A percentile compares a stretch with the other conserved stretches of the same genome.
phyloP scores from a whole-genome alignment of 2,329 filamentous ascomycete genomes.

The Apiospora phragmitis region DNA sequence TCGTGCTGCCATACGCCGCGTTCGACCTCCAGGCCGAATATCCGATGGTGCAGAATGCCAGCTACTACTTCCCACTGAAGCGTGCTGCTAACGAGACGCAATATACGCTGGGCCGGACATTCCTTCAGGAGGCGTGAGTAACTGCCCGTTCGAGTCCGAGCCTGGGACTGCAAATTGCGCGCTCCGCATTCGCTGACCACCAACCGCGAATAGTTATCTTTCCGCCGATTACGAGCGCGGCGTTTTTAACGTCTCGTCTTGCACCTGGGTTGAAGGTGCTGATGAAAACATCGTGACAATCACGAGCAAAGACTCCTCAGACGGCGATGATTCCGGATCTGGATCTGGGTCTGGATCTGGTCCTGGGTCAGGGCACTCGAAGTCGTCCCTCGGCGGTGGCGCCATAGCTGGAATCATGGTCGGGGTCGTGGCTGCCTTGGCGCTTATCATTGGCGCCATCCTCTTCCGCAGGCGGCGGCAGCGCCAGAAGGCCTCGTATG shows the following conservation, averaged over 20 bases:
- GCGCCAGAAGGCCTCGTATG: slow-evolving; percentile 21
- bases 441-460: slow-evolving; percentile 16
- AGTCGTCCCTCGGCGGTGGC: slow-evolving; percentile 20
- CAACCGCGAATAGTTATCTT: slow-evolving; percentile 27
- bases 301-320: slow-evolving; percentile 18
- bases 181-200: slow-evolving; percentile 9
- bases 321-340: slow-evolving; percentile 14
- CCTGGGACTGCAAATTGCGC: background rate
- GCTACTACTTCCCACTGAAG: slow-evolving; percentile 36
- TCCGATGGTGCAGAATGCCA: slow-evolving; percentile 30
- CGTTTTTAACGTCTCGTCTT: slow-evolving; percentile 40
- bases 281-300: slow-evolving; percentile 32
- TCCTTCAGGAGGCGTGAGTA: slow-evolving; percentile 37
- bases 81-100: slow-evolving; percentile 34
- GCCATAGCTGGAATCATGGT: slow-evolving; percentile 28
- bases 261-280: slow-evolving; percentile 35
- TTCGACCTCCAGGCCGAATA: slow-evolving; percentile 33
- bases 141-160: background rate
- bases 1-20: slow-evolving; percentile 33
- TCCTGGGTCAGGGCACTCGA: background rate
- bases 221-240: slow-evolving; percentile 41
- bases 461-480: slow-evolving; percentile 19
- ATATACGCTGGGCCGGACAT: slow-evolving; percentile 36
- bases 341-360: slow-evolving; percentile 12
- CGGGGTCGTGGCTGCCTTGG: slow-evolving; percentile 18